These are phyloP conservation scores for Gossypium laxum DNA, from an alignment of 441 rosid species.

Conservation along the genomic window DNA sequence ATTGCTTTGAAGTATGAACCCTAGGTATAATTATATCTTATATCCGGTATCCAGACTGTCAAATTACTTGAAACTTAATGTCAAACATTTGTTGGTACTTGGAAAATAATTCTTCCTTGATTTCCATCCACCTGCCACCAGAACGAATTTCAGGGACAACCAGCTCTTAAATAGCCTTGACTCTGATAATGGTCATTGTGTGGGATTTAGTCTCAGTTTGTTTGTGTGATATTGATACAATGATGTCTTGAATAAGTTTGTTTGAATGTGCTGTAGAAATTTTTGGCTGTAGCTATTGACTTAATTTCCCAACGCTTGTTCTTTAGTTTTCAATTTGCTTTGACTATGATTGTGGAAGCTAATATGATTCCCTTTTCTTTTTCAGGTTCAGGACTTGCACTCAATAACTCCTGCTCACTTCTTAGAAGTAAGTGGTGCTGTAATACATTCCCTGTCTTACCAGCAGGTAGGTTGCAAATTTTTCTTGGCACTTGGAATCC, in stretches of 20 bases:
- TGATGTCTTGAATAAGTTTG: neutral
- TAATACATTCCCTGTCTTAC: constrained; percentile 87
- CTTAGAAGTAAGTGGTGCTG: constrained; percentile 92
- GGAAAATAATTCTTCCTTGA: neutral
- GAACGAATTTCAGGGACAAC: neutral
- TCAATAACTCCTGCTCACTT: constrained; percentile 76
- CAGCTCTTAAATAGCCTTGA: neutral
- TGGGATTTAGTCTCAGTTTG: constrained; percentile 2
- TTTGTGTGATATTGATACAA: neutral
- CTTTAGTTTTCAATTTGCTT: constrained; percentile 13
- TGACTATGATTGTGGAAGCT: constrained; percentile 9
- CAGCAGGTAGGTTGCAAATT: constrained; percentile 60
- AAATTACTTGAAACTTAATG: neutral
- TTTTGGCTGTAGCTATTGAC: neutral
- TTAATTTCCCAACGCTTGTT: constrained; percentile 9
- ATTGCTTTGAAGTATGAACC: neutral
- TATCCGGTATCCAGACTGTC: neutral
- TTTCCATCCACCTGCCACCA: neutral
- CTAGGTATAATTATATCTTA: neutral
- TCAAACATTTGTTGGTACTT: neutral
- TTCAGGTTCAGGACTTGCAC: constrained; percentile 92
- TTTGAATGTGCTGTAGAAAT: neutral
- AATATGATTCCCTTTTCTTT: constrained; percentile 11
- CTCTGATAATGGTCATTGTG: neutral
- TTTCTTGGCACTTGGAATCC: constrained; percentile 7